Percentiles rank a stretch among this genome's conserved stretches.
These are phyloP conservation scores for Beta macrorhiza DNA, from an alignment of 179 eudicot species.

Conservation along the genomic window DNA sequence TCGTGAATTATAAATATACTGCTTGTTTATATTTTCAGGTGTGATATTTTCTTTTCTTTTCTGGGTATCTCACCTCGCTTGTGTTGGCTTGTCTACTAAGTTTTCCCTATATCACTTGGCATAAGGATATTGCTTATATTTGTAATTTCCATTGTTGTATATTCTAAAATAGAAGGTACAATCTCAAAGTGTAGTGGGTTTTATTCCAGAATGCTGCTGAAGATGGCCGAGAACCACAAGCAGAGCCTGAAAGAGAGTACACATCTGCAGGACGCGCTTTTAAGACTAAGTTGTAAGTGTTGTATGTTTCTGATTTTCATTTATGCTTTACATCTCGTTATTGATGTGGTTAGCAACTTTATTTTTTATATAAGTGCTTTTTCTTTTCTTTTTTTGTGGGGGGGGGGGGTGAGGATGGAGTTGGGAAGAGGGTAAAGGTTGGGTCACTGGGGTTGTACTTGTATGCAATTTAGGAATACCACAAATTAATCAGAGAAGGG, in stretches of 20 bases:
- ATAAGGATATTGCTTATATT: neutral
- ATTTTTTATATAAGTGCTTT: neutral
- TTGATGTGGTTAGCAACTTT: neutral
- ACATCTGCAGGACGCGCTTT: conserved; percentile 83
- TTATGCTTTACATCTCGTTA: neutral
- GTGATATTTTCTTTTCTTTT: neutral
- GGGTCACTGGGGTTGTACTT: too few relatives aligned
- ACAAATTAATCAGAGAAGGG: neutral
- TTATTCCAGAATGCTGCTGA: conserved; percentile 53
- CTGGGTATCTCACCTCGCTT: neutral
- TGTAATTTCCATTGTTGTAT: neutral
- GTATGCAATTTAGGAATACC: neutral
- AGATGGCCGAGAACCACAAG: conserved; percentile 66
- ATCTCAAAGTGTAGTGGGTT: neutral
- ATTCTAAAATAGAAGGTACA: neutral
- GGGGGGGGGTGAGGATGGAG: neutral
- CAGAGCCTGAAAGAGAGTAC: conserved; percentile 77
- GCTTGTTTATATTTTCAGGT: neutral
- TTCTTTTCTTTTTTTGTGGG: neutral
- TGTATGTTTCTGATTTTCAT: neutral
- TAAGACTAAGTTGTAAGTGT: conserved; percentile 79
- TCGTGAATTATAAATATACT: neutral
- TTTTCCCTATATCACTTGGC: too few relatives aligned
- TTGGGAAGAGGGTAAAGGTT: too few relatives aligned
- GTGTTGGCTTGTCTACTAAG: neutral